Evolutionary conservation across 352 stramenopile genomes (phyloP).

Genomic region (Pythium phragmitis): DNA sequence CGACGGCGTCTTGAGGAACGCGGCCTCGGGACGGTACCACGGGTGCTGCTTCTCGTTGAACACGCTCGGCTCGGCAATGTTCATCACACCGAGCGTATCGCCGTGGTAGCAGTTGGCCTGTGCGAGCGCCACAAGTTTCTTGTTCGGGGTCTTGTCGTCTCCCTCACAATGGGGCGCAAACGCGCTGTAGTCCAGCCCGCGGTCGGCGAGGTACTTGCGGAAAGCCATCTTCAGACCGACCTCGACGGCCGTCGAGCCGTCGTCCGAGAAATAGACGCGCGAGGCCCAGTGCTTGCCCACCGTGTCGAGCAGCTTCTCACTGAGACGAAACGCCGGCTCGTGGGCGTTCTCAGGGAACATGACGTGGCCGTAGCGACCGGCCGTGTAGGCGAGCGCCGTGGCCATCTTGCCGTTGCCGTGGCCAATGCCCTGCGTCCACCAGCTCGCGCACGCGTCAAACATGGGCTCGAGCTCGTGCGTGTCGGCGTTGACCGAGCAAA

Average conservation of each 20-base stretch:
- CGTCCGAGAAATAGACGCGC: slow-evolving; percentile 91
- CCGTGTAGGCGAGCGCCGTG: slow-evolving; percentile 85
- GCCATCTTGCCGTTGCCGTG: slow-evolving; percentile 89
- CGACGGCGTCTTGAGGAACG: slow-evolving; percentile 82
- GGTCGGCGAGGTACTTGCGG: slow-evolving; percentile 78
- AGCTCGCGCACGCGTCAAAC: slow-evolving; percentile 90
- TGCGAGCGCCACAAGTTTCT: slow-evolving; percentile 73
- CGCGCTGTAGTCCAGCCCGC: slow-evolving; percentile 56
- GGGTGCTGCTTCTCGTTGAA: slow-evolving; percentile 92
- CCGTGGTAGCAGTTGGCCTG: slow-evolving; percentile 92
- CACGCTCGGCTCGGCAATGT: slow-evolving; percentile 88
- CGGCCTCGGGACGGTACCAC: slow-evolving; percentile 86
- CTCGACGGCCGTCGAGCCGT: slow-evolving; percentile 90
- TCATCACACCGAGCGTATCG: slow-evolving; percentile 91
- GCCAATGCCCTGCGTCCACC: slow-evolving; percentile 92
- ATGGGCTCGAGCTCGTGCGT: slow-evolving; percentile 61
- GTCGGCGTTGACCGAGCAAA: slow-evolving; percentile 50
- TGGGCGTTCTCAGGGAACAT: slow-evolving; percentile 92
- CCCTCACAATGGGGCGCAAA: slow-evolving; percentile 11
- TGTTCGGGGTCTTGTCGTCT: slow-evolving; percentile 14
- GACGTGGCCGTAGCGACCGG: slow-evolving; percentile 89
- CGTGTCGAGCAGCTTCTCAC: slow-evolving; percentile 70
- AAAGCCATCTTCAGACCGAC: slow-evolving; percentile 92
- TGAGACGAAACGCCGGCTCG: slow-evolving; percentile 78
- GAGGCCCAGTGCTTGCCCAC: slow-evolving; percentile 84